A percentile compares a stretch with the other conserved stretches of the same genome.
These are phyloP conservation scores for Colletotrichum endophyticum DNA, from an alignment of 2,329 filamentous ascomycete genomes.

Conservation along the genomic window DNA sequence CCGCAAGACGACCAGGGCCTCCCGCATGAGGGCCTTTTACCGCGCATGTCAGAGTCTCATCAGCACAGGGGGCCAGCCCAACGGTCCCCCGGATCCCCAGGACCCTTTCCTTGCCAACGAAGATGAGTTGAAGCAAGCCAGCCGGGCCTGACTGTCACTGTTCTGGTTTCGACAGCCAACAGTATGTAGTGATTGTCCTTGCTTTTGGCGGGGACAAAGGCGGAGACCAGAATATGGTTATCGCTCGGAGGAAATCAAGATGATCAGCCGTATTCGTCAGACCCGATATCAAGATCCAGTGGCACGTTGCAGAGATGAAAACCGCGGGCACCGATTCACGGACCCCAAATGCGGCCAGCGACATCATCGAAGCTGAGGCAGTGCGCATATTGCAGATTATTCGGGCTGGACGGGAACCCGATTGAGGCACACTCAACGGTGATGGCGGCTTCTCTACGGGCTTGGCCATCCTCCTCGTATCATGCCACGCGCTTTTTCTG, in stretches of 20 bases:
- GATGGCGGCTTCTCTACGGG: not conserved
- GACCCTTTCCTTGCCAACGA: not conserved
- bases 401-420: not conserved
- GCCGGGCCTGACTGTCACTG: not conserved
- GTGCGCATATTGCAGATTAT: not conserved
- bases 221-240: not conserved
- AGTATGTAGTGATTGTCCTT: not conserved
- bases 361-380: not conserved
- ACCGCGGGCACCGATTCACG: not conserved
- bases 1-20: not conserved
- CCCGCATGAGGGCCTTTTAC: not conserved
- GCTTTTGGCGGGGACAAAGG: conserved; percentile 2
- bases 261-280: not conserved
- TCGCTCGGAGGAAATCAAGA: not conserved
- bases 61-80: not conserved
- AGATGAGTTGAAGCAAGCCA: not conserved
- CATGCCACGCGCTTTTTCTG: not conserved
- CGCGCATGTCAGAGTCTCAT: conserved; percentile 7
- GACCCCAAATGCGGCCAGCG: not conserved
- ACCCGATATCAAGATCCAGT: conserved; percentile 5
- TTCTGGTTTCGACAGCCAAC: not conserved
- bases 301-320: not conserved
- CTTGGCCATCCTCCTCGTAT: not conserved
- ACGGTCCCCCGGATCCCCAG: not conserved
- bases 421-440: not conserved